Evolutionary conservation across 805 yeast genomes (phyloP).

Genomic region (Sungouiozyma intestinalis): DNA sequence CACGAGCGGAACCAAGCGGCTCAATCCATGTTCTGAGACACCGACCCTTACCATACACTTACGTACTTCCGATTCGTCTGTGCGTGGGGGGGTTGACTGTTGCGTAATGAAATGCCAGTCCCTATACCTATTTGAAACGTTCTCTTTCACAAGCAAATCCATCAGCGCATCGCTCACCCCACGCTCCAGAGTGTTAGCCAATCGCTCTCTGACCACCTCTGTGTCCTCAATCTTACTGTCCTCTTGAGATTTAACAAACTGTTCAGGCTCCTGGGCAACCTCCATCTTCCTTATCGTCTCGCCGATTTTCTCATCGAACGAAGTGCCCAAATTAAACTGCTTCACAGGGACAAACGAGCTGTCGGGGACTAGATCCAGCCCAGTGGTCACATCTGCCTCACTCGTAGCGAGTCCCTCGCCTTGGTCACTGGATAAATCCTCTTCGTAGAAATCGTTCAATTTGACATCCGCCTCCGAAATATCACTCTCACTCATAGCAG

Average conservation of each 20-base stretch:
- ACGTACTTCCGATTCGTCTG: too few species aligned
- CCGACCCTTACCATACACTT: constrained; percentile 19
- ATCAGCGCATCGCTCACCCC: constrained; percentile 8
- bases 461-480: not conserved
- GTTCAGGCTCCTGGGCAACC: constrained; percentile 2
- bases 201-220: constrained; percentile 1
- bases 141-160: constrained; percentile 14
- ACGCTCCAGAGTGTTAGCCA: constrained; percentile 1
- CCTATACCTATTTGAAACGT: constrained; percentile 12
- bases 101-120: constrained; percentile 23
- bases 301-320: constrained; percentile 12
- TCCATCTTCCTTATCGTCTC: constrained; percentile 7
- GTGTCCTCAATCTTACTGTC: not conserved
- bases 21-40: constrained; percentile 2
- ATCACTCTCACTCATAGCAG: not conserved
- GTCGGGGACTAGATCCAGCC: not conserved
- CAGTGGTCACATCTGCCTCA: not conserved
- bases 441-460: not conserved
- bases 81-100: too few species aligned
- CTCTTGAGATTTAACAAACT: not conserved
- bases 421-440: not conserved
- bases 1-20: too few species aligned
- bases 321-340: constrained; percentile 14
- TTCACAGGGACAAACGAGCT: constrained; percentile 5
- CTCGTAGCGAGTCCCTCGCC: not conserved